These are phyloP conservation scores for Neofusicoccum sp. DNA, from an alignment of 2,329 filamentous ascomycete species.

Conservation along the genomic window DNA sequence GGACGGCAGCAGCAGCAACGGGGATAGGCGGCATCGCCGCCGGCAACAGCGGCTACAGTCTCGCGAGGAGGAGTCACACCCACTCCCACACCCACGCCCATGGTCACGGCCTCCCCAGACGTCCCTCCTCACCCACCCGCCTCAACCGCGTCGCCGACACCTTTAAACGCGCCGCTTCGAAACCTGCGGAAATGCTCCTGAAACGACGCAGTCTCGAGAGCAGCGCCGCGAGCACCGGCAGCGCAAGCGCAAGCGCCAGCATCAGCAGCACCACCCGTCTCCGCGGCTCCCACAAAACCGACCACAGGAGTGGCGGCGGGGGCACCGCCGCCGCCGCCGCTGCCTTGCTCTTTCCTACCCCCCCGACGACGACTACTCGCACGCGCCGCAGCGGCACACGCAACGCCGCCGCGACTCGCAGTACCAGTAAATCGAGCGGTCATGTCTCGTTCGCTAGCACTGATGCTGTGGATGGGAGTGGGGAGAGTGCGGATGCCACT, in stretches of 20 bases:
- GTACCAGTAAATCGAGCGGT: background rate
- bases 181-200: background rate
- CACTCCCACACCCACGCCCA: background rate
- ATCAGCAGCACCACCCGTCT: too few relatives aligned
- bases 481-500: background rate
- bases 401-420: too few relatives aligned
- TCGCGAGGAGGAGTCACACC: background rate
- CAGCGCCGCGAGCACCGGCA: background rate
- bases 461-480: background rate
- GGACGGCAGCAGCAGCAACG: background rate
- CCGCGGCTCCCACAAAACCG: too few relatives aligned
- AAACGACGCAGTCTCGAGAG: background rate
- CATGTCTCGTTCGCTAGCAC: background rate
- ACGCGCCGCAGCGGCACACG: too few relatives aligned
- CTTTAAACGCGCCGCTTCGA: background rate
- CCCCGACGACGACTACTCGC: background rate
- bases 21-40: background rate
- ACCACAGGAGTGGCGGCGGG: background rate
- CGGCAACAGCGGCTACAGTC: background rate
- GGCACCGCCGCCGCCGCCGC: background rate
- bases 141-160: too few relatives aligned
- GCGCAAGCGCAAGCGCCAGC: background rate
- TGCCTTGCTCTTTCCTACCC: background rate
- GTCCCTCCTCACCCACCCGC: background rate
- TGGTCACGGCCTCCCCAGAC: background rate